phyloP scores from a whole-genome alignment of 768 basidiomycete genomes.

The Gymnopilus dilepis region DNA sequence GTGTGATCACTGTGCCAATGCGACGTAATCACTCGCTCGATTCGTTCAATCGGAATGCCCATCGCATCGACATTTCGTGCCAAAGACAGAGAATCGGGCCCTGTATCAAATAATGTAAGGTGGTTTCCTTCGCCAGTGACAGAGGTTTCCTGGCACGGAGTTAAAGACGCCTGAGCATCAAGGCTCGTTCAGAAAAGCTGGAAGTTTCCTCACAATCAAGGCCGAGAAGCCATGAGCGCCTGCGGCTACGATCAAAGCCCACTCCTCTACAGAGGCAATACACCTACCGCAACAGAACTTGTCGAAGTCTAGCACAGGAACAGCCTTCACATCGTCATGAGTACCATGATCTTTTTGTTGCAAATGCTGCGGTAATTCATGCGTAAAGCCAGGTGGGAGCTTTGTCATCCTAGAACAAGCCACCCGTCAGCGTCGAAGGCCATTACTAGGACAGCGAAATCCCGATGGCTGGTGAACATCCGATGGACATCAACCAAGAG shows the following conservation, averaged over 20 bases:
- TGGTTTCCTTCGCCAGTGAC: constrained; percentile 47
- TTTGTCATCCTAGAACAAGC: constrained; percentile 67
- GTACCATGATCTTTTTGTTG: constrained; percentile 50
- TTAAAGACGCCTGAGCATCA: neutral
- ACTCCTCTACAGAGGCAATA: neutral
- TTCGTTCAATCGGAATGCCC: constrained; percentile 53
- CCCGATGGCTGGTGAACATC: too few relatives aligned
- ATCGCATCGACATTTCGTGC: constrained; percentile 73
- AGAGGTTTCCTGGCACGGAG: constrained; percentile 56
- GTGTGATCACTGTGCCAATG: constrained; percentile 84
- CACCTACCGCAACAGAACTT: constrained; percentile 61
- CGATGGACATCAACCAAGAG: neutral
- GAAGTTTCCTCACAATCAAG: constrained; percentile 59
- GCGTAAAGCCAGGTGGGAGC: constrained; percentile 77
- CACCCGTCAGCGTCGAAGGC: neutral
- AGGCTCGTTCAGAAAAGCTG: neutral
- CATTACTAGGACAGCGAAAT: neutral
- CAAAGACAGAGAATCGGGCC: constrained; percentile 77
- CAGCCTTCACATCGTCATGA: constrained; percentile 46
- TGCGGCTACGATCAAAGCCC: constrained; percentile 25
- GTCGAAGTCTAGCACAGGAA: constrained; percentile 74
- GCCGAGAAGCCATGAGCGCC: constrained; percentile 89
- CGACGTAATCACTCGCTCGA: constrained; percentile 73
- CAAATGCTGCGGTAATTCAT: constrained; percentile 72
- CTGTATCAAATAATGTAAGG: constrained; percentile 81